Percentiles rank a stretch among this genome's conserved stretches.
Evolutionary conservation across 345 rosid genomes (phyloP).

Genomic region (Sonneratia alba): DNA sequence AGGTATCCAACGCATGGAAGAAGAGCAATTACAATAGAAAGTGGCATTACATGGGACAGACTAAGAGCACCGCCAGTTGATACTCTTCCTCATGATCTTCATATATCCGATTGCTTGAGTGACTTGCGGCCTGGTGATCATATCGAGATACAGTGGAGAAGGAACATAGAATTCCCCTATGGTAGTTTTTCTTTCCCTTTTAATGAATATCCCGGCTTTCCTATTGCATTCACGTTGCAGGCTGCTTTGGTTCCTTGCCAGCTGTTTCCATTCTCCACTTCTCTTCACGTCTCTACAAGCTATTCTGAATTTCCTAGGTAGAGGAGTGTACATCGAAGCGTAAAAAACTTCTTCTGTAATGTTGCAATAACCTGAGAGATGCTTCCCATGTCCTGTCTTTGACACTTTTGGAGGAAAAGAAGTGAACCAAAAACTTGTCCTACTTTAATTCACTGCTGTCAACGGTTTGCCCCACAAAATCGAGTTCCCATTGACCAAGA

Average conservation of each 20-base stretch:
- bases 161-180: slow-evolving; percentile 67
- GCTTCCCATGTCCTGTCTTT: not conserved
- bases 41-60: slow-evolving; percentile 65
- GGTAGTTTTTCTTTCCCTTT: slow-evolving; percentile 23
- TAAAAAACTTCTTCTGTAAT: not conserved
- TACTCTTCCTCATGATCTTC: slow-evolving; percentile 59
- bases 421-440: not conserved
- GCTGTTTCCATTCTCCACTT: slow-evolving; percentile 1
- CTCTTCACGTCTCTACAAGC: not conserved
- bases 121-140: slow-evolving; percentile 78
- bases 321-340: not conserved
- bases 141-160: slow-evolving; percentile 95
- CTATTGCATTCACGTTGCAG: not conserved
- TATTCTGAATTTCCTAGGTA: not conserved
- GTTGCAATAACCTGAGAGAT: not conserved
- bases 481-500: not conserved
- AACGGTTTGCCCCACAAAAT: not conserved
- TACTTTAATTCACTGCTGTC: not conserved
- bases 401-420: not conserved
- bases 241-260: not conserved
- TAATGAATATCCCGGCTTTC: not conserved
- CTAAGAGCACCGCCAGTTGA: slow-evolving; percentile 64
- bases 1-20: slow-evolving; percentile 85
- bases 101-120: slow-evolving; percentile 51
- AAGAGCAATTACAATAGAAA: slow-evolving; percentile 48